Evolutionary conservation across 345 rosid species (phyloP).

Genomic region (Brassica nigra): DNA sequence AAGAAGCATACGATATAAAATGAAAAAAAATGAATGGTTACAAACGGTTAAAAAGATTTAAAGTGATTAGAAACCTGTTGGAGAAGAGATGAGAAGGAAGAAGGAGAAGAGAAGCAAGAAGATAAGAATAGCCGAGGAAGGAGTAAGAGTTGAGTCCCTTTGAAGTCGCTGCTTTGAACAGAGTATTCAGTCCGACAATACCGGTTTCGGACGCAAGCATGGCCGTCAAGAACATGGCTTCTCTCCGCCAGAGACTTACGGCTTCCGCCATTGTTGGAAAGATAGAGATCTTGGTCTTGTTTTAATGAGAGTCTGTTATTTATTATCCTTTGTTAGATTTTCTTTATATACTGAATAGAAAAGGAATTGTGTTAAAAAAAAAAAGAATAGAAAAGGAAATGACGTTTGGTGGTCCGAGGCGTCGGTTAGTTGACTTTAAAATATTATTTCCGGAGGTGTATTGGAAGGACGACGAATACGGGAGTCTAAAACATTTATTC

Average conservation of each 20-base stretch:
- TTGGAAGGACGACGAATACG: not conserved
- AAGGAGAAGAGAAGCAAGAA: conserved; percentile 69
- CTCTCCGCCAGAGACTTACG: conserved; percentile 43
- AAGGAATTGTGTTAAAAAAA: not conserved
- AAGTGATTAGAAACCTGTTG: conserved; percentile 47
- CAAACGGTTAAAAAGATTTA: not conserved
- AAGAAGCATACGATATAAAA: not conserved
- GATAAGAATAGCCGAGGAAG: conserved; percentile 68
- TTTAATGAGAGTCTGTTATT: not conserved
- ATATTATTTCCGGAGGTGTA: not conserved
- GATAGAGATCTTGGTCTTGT: not conserved
- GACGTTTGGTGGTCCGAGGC: not conserved
- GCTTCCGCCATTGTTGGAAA: conserved; percentile 37
- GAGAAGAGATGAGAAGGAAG: conserved; percentile 74
- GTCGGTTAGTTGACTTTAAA: not conserved
- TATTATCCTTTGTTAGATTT: not conserved
- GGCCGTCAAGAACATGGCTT: conserved; percentile 54
- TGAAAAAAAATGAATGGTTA: not conserved
- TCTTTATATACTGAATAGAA: not conserved
- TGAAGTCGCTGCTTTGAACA: conserved; percentile 73
- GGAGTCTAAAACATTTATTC: not conserved
- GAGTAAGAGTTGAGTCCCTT: conserved; percentile 67
- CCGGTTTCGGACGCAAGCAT: conserved; percentile 58
- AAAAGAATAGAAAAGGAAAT: not conserved
- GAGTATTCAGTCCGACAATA: conserved; percentile 60